phyloP scores from a whole-genome alignment of 78 protist genomes.

The Protostelium mycophagum region DNA sequence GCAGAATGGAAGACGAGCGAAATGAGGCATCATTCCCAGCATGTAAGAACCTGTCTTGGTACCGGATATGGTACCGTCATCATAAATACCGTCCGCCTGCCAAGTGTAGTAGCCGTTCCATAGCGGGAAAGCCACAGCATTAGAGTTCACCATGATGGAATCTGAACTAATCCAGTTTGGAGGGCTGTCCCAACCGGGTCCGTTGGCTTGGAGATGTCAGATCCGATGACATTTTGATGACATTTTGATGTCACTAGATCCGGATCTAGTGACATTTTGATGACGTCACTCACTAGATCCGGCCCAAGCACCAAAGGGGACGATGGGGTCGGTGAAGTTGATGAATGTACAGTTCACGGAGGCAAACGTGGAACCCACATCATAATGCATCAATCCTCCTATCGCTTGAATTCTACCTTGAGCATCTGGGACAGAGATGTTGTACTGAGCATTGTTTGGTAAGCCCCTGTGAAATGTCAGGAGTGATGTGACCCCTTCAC shows the following conservation, averaged over 20 bases:
- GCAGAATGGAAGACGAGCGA: neutral
- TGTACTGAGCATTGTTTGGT: neutral
- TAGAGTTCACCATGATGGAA: neutral
- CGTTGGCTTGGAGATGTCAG: neutral
- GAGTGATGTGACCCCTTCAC: neutral
- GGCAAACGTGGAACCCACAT: neutral
- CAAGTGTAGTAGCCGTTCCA: neutral
- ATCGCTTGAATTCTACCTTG: neutral
- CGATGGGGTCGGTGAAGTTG: neutral
- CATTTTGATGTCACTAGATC: neutral
- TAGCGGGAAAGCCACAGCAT: neutral
- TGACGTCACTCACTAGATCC: neutral
- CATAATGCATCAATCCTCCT: neutral
- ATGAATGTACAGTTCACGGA: neutral
- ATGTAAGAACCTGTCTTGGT: neutral
- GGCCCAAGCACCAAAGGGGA: neutral
- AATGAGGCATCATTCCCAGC: neutral
- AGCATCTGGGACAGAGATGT: neutral
- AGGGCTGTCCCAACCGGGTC: neutral
- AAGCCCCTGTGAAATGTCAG: neutral
- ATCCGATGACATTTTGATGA: too few relatives aligned
- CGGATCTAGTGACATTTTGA: neutral
- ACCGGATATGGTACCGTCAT: neutral
- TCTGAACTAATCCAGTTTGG: neutral
- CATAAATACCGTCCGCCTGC: neutral